Evolutionary conservation across 495 filamentous ascomycete genomes (phyloP).

Genomic region (Pyronema omphalodes): DNA sequence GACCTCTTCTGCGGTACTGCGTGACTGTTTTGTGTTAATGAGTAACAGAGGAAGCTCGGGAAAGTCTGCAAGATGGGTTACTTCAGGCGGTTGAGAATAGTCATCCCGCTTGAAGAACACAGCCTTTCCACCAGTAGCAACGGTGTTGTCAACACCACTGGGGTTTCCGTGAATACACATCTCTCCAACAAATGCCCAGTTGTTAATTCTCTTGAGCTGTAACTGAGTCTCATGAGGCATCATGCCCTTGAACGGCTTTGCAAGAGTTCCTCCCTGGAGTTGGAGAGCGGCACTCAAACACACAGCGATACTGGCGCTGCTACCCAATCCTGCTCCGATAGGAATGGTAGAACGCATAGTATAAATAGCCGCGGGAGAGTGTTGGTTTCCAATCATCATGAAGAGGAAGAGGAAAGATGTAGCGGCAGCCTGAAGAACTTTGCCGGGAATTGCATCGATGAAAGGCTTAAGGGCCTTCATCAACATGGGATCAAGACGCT

Average conservation of each 20-base stretch:
- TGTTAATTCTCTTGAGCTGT: slow-evolving; percentile 85
- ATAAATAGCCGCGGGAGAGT: slow-evolving; percentile 65
- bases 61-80: slow-evolving; percentile 65
- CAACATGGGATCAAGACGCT: slow-evolving; percentile 63
- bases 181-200: slow-evolving; percentile 93
- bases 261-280: slow-evolving; percentile 67
- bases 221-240: slow-evolving; percentile 57
- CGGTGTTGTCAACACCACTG: slow-evolving; percentile 95
- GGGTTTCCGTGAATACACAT: slow-evolving; percentile 95
- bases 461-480: slow-evolving; percentile 59
- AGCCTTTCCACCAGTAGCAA: slow-evolving; percentile 76
- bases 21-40: slow-evolving; percentile 66
- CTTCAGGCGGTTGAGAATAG: slow-evolving; percentile 54
- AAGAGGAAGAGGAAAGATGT: slow-evolving; percentile 83
- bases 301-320: slow-evolving; percentile 79
- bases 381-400: slow-evolving; percentile 60
- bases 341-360: slow-evolving; percentile 88
- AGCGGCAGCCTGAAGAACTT: slow-evolving; percentile 63
- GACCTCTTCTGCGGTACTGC: slow-evolving; percentile 67
- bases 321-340: slow-evolving; percentile 78
- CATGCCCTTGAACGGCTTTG: slow-evolving; percentile 79
- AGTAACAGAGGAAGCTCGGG: slow-evolving; percentile 78
- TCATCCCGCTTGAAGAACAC: slow-evolving; percentile 72
- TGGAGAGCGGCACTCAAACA: slow-evolving; percentile 77
- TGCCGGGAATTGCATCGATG: slow-evolving; percentile 54